phyloP scores from a whole-genome alignment of 2,329 filamentous ascomycete species.

The Paecilomyces fulvus region DNA sequence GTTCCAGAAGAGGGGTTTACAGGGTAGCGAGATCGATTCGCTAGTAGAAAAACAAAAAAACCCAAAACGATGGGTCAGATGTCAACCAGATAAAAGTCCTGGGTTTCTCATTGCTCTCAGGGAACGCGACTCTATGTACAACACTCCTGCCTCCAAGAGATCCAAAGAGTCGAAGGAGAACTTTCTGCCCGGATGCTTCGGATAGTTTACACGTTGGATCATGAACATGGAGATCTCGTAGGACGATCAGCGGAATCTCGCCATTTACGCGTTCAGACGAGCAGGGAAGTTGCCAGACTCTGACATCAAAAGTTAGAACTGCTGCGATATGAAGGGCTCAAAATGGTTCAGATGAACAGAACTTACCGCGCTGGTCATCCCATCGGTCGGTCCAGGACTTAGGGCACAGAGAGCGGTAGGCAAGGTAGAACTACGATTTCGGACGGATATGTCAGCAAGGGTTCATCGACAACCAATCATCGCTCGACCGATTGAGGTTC shows the following conservation, averaged over 20 bases:
- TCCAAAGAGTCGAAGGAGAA: constrained; percentile 16
- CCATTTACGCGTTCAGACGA: constrained; percentile 38
- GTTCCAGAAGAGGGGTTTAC: not conserved
- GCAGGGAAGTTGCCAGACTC: constrained; percentile 51
- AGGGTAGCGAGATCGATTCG: not conserved
- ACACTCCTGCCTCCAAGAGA: constrained; percentile 13
- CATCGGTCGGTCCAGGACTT: constrained; percentile 88
- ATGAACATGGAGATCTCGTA: constrained; percentile 22
- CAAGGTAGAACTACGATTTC: constrained; percentile 62
- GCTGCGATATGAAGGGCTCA: constrained; percentile 2
- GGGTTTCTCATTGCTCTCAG: not conserved
- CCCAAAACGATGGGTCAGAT: not conserved
- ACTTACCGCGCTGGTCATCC: constrained; percentile 92
- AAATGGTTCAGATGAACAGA: not conserved
- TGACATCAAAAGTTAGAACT: constrained; percentile 14
- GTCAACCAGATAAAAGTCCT: not conserved
- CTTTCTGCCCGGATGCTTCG: constrained; percentile 21
- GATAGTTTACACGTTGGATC: constrained; percentile 33
- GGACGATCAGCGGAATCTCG: constrained; percentile 18
- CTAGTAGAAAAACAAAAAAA: not conserved
- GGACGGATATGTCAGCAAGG: not conserved
- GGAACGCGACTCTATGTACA: constrained; percentile 22
- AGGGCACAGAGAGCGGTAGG: constrained; percentile 96
- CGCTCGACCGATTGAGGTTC: not conserved
- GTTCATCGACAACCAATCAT: not conserved